These are phyloP conservation scores for Mycosphaerelloides madeirae DNA, from an alignment of 2,329 filamentous ascomycete genomes.

Conservation along the genomic window DNA sequence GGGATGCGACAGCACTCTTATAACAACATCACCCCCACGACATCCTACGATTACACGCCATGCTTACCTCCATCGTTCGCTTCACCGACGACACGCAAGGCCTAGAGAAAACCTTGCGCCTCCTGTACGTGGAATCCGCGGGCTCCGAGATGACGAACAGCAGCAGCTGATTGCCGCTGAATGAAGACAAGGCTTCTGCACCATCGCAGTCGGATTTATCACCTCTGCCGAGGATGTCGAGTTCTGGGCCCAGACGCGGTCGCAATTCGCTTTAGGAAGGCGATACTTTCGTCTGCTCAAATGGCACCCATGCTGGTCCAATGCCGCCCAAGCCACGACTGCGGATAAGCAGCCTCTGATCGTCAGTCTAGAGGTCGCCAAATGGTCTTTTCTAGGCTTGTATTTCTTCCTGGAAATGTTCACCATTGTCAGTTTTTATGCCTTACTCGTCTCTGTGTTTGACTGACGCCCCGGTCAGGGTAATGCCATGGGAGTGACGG, in stretches of 20 bases:
- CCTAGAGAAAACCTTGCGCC: slow-evolving; percentile 57
- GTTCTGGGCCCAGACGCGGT: slow-evolving; percentile 36
- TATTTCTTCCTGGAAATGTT: slow-evolving; percentile 64
- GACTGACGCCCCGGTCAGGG: slow-evolving; percentile 6
- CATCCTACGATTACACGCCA: not conserved
- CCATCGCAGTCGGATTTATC: slow-evolving; percentile 35
- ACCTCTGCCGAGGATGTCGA: slow-evolving; percentile 29
- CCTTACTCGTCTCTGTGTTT: not conserved
- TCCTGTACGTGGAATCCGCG: slow-evolving; percentile 33
- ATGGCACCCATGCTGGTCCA: slow-evolving; percentile 34
- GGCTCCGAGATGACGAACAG: no score
- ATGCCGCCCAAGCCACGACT: slow-evolving; percentile 10
- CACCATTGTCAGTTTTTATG: slow-evolving; percentile 53
- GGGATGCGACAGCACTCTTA: no score
- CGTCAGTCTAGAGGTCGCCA: slow-evolving; percentile 51
- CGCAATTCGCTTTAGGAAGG: slow-evolving; percentile 46
- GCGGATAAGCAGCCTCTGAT: slow-evolving; percentile 26
- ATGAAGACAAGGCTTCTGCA: slow-evolving; percentile 37
- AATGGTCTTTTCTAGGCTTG: slow-evolving; percentile 58
- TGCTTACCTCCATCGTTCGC: slow-evolving; percentile 13
- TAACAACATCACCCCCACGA: not conserved
- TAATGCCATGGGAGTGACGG: slow-evolving; percentile 50
- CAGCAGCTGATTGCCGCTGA: no score
- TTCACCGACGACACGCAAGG: slow-evolving; percentile 44
- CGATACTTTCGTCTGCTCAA: slow-evolving; percentile 65